phyloP scores from a whole-genome alignment of 75 land plant species.

The Azolla pinnata region DNA sequence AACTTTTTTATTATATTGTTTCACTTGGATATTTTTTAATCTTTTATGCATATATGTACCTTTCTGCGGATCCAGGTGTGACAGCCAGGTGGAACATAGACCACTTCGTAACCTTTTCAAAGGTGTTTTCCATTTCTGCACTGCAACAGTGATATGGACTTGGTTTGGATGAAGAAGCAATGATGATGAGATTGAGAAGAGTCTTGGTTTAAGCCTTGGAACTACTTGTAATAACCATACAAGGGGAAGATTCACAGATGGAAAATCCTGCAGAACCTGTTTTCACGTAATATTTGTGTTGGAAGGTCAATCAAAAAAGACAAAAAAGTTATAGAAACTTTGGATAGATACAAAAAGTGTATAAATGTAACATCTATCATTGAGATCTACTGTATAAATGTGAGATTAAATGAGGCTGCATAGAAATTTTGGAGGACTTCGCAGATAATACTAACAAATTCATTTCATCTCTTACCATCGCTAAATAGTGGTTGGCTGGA shows the following conservation, averaged over 20 bases:
- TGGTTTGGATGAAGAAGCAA: slow-evolving; percentile 60
- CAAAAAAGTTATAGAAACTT: too few relatives aligned
- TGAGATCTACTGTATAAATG: too few relatives aligned
- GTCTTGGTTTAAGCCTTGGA: slow-evolving; percentile 68
- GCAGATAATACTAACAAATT: too few relatives aligned
- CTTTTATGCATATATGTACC: slow-evolving; percentile 14
- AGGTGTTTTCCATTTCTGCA: slow-evolving; percentile 76
- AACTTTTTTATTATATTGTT: neutral
- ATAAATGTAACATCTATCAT: too few relatives aligned
- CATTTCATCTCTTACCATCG: too few relatives aligned
- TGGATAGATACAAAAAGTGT: too few relatives aligned
- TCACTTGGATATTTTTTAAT: neutral
- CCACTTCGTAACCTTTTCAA: slow-evolving; percentile 69
- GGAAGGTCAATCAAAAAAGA: too few relatives aligned
- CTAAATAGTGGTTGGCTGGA: too few relatives aligned
- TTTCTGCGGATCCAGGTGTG: slow-evolving; percentile 61
- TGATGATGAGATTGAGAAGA: slow-evolving; percentile 87
- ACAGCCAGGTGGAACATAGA: slow-evolving; percentile 83
- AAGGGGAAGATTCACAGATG: slow-evolving; percentile 78
- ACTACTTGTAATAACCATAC: slow-evolving; percentile 93
- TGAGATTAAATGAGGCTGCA: too few relatives aligned
- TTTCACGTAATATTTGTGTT: too few relatives aligned
- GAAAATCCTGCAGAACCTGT: slow-evolving; percentile 88
- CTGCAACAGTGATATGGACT: slow-evolving; percentile 79
- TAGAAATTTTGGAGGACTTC: too few relatives aligned